phyloP scores from a whole-genome alignment of 306 rosid genomes.

The Gleditsia sinensis region DNA sequence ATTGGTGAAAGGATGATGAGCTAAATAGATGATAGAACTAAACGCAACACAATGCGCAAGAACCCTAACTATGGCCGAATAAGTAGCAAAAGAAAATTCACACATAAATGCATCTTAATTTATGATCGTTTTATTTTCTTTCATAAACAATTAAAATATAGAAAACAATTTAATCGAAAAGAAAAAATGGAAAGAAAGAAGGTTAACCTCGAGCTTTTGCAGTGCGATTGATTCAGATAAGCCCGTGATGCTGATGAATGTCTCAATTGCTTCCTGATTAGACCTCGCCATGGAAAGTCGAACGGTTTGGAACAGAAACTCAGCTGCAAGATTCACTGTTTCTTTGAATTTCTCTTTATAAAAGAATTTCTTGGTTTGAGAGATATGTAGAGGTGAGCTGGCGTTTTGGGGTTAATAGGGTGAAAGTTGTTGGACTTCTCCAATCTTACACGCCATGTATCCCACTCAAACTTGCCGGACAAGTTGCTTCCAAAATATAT shows the following conservation, averaged over 20 bases:
- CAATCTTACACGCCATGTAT: constrained; percentile 28
- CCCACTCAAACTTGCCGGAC: background rate
- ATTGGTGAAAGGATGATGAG: background rate
- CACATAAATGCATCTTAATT: background rate
- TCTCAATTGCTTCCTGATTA: constrained; percentile 62
- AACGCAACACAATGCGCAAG: background rate
- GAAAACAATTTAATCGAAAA: background rate
- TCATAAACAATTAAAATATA: background rate
- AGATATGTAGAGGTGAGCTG: background rate
- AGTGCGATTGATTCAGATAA: constrained; percentile 58
- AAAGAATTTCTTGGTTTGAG: background rate
- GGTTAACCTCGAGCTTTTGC: constrained; percentile 55
- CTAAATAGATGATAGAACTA: background rate
- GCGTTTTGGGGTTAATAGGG: constrained; percentile 20
- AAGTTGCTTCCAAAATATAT: background rate
- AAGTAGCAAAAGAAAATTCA: background rate
- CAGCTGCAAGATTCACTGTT: constrained; percentile 23
- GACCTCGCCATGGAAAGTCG: constrained; percentile 63
- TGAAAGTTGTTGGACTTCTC: constrained; percentile 28
- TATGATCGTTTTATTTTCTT: background rate
- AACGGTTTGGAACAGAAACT: constrained; percentile 1
- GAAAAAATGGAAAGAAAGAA: background rate
- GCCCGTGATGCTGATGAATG: constrained; percentile 70
- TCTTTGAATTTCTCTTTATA: background rate
- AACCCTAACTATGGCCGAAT: constrained; percentile 1